Evolutionary conservation across 2,329 filamentous ascomycete genomes (phyloP).

Genomic region (Colletotrichum limetticola): DNA sequence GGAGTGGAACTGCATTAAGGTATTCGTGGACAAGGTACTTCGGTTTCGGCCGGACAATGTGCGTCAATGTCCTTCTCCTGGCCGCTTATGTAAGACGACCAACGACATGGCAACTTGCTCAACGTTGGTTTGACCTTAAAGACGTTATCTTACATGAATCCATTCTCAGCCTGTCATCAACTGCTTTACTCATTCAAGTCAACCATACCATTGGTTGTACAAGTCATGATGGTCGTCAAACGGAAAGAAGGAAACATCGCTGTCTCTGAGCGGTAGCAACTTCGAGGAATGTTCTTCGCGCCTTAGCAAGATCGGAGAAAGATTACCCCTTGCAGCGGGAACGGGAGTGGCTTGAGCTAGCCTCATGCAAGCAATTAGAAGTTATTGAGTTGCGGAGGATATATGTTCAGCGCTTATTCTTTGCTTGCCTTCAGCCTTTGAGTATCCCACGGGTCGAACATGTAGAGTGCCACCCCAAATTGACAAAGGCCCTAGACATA

Average conservation of each 20-base stretch:
- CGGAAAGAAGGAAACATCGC: not conserved
- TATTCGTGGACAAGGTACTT: not conserved
- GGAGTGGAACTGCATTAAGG: not conserved
- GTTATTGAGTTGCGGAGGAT: not conserved
- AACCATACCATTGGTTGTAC: not conserved
- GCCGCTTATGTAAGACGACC: constrained; percentile 19
- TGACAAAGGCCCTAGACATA: not conserved
- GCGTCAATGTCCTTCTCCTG: not conserved
- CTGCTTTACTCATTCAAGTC: not conserved
- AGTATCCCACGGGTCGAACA: not conserved
- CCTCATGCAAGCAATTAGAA: not conserved
- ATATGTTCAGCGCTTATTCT: not conserved
- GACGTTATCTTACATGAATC: not conserved
- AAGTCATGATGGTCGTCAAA: not conserved
- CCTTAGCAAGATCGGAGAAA: not conserved
- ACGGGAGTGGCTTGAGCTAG: not conserved
- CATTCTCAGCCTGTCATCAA: not conserved
- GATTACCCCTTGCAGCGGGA: not conserved
- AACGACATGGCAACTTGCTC: constrained; percentile 7
- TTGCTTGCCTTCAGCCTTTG: not conserved
- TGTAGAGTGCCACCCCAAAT: not conserved
- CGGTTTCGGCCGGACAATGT: constrained; percentile 9
- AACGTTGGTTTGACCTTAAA: not conserved
- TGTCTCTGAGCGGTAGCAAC: not conserved
- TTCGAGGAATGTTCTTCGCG: not conserved